Conservation (phyloP, 768 basidiomycete genomes). For the Suillus hirtellus region DNA sequence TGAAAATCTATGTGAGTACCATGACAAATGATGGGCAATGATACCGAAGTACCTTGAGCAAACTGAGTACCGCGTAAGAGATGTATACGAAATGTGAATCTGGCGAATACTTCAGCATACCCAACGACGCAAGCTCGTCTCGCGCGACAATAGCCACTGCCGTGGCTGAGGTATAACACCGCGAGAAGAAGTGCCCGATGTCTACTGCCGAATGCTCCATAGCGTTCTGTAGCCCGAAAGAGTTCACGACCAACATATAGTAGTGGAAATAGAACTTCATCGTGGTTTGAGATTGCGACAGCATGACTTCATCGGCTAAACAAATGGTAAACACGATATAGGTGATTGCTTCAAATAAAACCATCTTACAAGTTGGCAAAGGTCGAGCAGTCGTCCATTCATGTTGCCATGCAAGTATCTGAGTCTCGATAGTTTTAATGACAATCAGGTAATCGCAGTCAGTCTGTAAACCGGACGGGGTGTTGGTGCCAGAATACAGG, state of each 20-base stretch:
- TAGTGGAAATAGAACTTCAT: slow-evolving; percentile 84
- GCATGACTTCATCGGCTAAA: slow-evolving; percentile 29
- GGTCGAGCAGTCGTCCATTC: slow-evolving; percentile 43
- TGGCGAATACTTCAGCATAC: slow-evolving; percentile 79
- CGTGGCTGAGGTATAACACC: slow-evolving; percentile 72
- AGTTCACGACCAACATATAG: slow-evolving; percentile 85
- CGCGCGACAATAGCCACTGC: slow-evolving; percentile 71
- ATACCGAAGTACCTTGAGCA: slow-evolving; percentile 73
- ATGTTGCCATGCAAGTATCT: slow-evolving; percentile 61
- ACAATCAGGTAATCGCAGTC: slow-evolving; percentile 85
- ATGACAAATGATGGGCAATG: neutral
- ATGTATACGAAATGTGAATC: slow-evolving; percentile 91
- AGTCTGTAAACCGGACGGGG: slow-evolving; percentile 79
- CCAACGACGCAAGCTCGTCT: slow-evolving; percentile 76
- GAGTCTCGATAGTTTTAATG: slow-evolving; percentile 82
- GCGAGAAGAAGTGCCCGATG: slow-evolving; percentile 81
- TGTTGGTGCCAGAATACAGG: slow-evolving; percentile 79
- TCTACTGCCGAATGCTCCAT: slow-evolving; percentile 73
- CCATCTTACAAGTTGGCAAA: slow-evolving; percentile 19
- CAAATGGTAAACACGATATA: slow-evolving; percentile 7
- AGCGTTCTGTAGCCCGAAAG: slow-evolving; percentile 97
- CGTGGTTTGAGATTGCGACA: slow-evolving; percentile 28
- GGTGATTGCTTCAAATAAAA: neutral
- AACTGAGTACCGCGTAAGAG: slow-evolving; percentile 89
- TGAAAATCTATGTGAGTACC: slow-evolving; percentile 33